Base-by-base conservation (phyloP, 805 yeast genomes). In the Grigorovia transvaalensis region DNA sequence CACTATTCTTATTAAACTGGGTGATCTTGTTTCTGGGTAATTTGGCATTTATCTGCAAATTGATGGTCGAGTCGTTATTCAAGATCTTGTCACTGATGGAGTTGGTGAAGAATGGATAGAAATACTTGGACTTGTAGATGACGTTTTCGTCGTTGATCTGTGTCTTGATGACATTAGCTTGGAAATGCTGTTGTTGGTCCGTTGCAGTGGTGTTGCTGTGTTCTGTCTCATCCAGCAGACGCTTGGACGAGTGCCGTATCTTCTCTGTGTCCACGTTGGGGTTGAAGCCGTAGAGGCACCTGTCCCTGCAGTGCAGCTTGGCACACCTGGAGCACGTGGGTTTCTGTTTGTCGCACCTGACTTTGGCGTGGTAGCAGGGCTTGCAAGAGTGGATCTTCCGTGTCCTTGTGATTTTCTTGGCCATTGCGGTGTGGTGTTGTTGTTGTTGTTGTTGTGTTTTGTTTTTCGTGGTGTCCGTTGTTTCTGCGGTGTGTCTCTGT, bases 311-410 rank as follows among this genome's bases (percentile, higher is more conserved):
- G 5, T 50, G 50, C 15, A 52, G 38, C 9, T 50, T 18, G 3
- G 42, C 18, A 43, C 68, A 64, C 13, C 56, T 59, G 3, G 59
- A 52, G 46, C 68, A 64, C 0, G 27, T 4, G 6, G 68, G 67
- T 6, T 29, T 38, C 4, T 46, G 52, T 40, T 56, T 60, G 48
- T 61, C 55, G 50, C 67, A 64, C 50, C 57, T 58, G 35, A 63
- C 49, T 54, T 64, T 64, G 47, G 59, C 64, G 7, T 52, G 51
- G 51, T 64, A 64, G 45, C 68, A 64, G 46, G 58, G 59, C 35
- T 51, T 49, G 48, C 68, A 64, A 9, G 66, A 55, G 43, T 57
- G 62, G 30, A 64, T 64, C 13, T 44, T 46, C 47, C 67, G 54
- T n/a, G 52, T 59, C 42, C 68, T 59, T 30, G 55, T 61, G 38